A percentile compares a stretch with the other conserved stretches of the same genome.
phyloP scores from a whole-genome alignment of 805 yeast genomes.

The Myxozyma nipponensis region DNA sequence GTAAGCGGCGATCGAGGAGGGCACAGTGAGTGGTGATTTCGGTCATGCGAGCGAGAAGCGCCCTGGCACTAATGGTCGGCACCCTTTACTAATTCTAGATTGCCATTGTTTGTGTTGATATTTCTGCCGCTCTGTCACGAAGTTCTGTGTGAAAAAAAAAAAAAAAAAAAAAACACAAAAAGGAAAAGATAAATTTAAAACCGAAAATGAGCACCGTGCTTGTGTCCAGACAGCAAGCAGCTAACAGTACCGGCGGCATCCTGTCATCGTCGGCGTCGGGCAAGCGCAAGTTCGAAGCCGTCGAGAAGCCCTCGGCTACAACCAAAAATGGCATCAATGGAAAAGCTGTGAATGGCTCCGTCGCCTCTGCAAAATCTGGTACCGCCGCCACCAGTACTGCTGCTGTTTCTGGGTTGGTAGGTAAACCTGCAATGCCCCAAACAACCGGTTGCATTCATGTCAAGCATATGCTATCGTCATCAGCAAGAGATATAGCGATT shows the following conservation, averaged over 20 bases:
- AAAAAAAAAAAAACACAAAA: too few species aligned
- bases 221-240: constrained; percentile 1
- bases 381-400: not conserved
- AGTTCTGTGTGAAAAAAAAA: too few species aligned
- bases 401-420: not conserved
- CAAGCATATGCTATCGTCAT: constrained; percentile 25
- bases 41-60: too few species aligned
- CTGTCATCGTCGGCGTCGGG: not conserved
- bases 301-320: not conserved
- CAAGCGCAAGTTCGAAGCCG: constrained; percentile 3
- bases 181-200: too few species aligned
- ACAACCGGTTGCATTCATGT: constrained; percentile 25
- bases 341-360: too few species aligned
- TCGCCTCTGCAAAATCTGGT: not conserved
- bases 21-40: too few species aligned
- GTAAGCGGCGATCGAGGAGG: too few species aligned
- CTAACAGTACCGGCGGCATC: not conserved
- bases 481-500: constrained; percentile 28
- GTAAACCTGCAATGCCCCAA: constrained; percentile 8
- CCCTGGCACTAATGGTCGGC: too few species aligned
- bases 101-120: too few species aligned
- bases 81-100: too few species aligned
- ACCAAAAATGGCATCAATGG: not conserved
- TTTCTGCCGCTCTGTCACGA: too few species aligned
- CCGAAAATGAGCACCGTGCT: constrained; percentile 13